phyloP scores from a whole-genome alignment of 495 filamentous ascomycete species.

The Daldinia vernicosa region DNA sequence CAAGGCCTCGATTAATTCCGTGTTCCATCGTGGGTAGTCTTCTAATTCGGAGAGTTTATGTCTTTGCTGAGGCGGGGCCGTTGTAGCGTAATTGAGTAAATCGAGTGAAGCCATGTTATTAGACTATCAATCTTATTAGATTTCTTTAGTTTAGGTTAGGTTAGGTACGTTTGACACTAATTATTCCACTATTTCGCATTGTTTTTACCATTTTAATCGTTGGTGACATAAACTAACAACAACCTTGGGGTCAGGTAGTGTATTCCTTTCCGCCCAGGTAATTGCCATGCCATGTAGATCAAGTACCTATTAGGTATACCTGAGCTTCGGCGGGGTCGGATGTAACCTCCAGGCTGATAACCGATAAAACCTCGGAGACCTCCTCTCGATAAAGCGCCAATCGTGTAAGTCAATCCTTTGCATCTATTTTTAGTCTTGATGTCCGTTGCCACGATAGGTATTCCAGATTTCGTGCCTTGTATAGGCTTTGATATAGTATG shows the following conservation, averaged over 20 bases:
- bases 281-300: too few species aligned
- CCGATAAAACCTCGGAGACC: neutral
- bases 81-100: neutral
- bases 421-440: neutral
- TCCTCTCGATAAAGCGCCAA: neutral
- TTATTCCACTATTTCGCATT: neutral
- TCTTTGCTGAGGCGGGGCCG: conserved; percentile 11
- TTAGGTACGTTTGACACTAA: neutral
- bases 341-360: conserved; percentile 7
- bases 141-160: neutral
- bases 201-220: neutral
- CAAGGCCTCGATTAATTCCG: conserved; percentile 32
- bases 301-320: neutral
- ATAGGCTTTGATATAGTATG: too few species aligned
- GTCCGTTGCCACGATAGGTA: too few species aligned
- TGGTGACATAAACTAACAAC: neutral
- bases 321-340: conserved; percentile 6
- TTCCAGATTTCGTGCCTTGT: too few species aligned
- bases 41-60: conserved; percentile 15
- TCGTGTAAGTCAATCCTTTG: neutral
- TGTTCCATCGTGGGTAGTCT: conserved; percentile 33
- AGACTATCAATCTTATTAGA: conserved; percentile 6
- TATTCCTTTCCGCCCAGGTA: neutral
- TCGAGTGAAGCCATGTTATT: conserved; percentile 33
- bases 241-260: neutral